Conservation (phyloP, 495 filamentous ascomycete species). For the Penicillium macrosclerotiorum region DNA sequence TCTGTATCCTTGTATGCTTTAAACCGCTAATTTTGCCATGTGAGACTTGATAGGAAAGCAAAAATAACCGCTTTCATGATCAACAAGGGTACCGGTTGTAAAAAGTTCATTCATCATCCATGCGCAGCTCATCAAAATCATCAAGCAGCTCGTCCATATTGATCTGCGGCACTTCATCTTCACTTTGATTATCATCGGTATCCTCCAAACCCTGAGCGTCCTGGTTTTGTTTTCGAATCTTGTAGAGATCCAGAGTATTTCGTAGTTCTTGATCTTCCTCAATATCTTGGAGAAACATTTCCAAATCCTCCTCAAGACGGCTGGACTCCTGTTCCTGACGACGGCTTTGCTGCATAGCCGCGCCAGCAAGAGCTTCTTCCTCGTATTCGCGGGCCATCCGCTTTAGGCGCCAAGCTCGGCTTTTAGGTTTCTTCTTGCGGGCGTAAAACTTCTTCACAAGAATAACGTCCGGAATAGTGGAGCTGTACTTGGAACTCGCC, state of each 20-base stretch:
- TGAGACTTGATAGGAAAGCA: too few species aligned
- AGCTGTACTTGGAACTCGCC: conserved; percentile 62
- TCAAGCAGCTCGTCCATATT: conserved; percentile 82
- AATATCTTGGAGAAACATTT: conserved; percentile 94
- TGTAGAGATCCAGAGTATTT: conserved; percentile 80
- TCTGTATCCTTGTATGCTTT: too few species aligned
- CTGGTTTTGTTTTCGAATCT: conserved; percentile 48
- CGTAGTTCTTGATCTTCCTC: conserved; percentile 92
- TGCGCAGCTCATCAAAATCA: conserved; percentile 80
- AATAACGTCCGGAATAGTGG: conserved; percentile 83
- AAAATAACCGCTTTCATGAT: conserved; percentile 33
- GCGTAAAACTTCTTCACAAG: conserved; percentile 96
- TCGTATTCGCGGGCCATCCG: conserved; percentile 88
- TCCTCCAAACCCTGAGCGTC: conserved; percentile 64
- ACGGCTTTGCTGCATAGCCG: too few species aligned
- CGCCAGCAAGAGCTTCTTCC: conserved; percentile 49
- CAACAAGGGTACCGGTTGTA: conserved; percentile 26
- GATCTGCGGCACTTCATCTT: conserved; percentile 71
- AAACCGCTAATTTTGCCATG: too few species aligned
- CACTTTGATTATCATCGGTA: conserved; percentile 55
- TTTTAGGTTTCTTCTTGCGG: conserved; percentile 81
- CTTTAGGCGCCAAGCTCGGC: conserved; percentile 87
- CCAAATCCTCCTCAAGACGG: conserved; percentile 84
- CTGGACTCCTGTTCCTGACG: conserved; percentile 71
- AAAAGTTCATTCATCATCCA: conserved; percentile 48